Conservation (phyloP, 768 basidiomycete species). For the Lactarius pseudohatsudake region DNA sequence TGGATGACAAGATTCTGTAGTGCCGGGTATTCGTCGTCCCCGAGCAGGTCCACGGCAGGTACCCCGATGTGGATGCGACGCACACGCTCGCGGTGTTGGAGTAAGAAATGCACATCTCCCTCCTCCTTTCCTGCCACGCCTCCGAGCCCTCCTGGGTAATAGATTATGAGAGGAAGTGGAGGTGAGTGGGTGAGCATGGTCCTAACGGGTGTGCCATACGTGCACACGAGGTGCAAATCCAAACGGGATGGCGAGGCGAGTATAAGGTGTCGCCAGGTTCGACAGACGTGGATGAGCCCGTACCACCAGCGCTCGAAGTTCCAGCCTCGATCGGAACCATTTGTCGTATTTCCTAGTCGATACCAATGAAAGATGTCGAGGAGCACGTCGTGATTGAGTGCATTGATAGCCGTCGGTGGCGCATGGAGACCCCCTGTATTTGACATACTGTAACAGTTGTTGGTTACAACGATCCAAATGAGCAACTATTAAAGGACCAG, state of each 20-base stretch:
- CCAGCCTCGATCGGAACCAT: not conserved
- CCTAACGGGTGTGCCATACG: not conserved
- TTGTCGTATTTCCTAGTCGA: not conserved
- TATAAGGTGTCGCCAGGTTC: conserved; percentile 2
- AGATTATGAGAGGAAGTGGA: conserved; percentile 10
- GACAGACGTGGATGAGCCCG: not conserved
- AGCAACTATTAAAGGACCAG: too few species aligned
- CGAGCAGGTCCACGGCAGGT: not conserved
- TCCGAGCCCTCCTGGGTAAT: conserved; percentile 1
- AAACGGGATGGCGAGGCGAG: conserved; percentile 1
- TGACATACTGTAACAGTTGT: too few species aligned
- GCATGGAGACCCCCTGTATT: too few species aligned
- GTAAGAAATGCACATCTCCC: not conserved
- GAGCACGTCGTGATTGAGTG: conserved; percentile 5
- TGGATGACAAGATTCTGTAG: not conserved
- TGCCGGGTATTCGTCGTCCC: conserved; percentile 5
- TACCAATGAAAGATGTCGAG: conserved; percentile 5
- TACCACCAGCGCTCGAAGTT: not conserved
- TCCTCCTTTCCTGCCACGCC: not conserved
- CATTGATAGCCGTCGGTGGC: not conserved
- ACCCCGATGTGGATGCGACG: not conserved
- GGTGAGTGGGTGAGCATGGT: conserved; percentile 1
- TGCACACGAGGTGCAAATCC: conserved; percentile 10
- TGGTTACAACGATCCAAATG: too few species aligned
- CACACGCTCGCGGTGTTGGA: conserved; percentile 7